These are phyloP conservation scores for Silene coronaria DNA, from an alignment of 179 eudicot genomes.

Conservation along the genomic window DNA sequence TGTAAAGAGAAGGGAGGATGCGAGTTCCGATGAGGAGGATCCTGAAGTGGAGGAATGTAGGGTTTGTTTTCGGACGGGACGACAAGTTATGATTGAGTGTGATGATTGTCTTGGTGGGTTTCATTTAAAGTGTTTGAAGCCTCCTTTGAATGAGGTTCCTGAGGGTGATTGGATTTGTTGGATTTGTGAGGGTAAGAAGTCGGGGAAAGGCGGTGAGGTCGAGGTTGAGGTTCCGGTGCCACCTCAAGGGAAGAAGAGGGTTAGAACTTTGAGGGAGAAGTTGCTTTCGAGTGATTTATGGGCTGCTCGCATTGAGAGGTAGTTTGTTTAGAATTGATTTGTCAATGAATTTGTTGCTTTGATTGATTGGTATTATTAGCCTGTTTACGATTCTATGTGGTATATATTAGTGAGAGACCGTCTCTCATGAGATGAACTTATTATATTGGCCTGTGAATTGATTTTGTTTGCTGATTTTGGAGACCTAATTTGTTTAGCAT, in stretches of 20 bases:
- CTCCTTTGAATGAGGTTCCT: slow-evolving; percentile 77
- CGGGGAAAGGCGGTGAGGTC: slow-evolving; percentile 49
- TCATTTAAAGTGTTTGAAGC: slow-evolving; percentile 87
- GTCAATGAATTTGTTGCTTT: slow-evolving; percentile 1
- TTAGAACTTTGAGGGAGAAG: slow-evolving; percentile 72
- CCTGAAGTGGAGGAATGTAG: slow-evolving; percentile 80
- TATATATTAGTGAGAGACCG: not conserved
- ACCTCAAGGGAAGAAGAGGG: slow-evolving; percentile 65
- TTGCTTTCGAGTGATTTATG: slow-evolving; percentile 81
- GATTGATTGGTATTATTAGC: not conserved
- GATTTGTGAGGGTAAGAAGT: slow-evolving; percentile 61
- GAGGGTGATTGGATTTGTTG: slow-evolving; percentile 92
- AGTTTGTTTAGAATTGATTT: not conserved
- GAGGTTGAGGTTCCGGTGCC: slow-evolving; percentile 50
- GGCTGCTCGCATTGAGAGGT: slow-evolving; percentile 86
- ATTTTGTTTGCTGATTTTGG: slow-evolving; percentile 2
- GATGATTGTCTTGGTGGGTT: slow-evolving; percentile 92
- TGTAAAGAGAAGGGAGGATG: slow-evolving; percentile 78
- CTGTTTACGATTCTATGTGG: too few relatives aligned
- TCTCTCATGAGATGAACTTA: too few relatives aligned
- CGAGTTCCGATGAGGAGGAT: slow-evolving; percentile 64
- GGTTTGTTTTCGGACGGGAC: slow-evolving; percentile 42
- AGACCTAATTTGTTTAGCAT: not conserved
- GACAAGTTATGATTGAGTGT: slow-evolving; percentile 65
- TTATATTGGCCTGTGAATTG: too few relatives aligned